Evolutionary conservation across 495 filamentous ascomycete species (phyloP), one percentile per base, ranked within the genome.

Genomic region (Cryomyces antarcticus): DNA sequence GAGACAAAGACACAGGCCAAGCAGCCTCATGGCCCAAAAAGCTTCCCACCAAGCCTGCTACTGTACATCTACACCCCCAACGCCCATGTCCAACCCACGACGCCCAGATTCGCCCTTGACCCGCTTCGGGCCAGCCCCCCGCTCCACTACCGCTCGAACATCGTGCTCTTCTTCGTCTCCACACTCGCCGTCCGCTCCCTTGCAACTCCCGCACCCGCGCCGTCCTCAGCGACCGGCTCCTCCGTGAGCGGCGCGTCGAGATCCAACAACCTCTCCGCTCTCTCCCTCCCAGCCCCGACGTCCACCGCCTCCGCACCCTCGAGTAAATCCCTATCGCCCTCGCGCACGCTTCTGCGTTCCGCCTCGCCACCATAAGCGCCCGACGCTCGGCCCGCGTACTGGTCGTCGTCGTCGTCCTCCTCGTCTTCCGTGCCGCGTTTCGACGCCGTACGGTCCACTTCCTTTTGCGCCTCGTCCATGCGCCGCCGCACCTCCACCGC

Each of bases 381-480:
- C 17, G 17, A 24, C 17, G 17, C 17, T 24, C 17, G 17, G 17
- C 17, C 17, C 17, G 17, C 17, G 17, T 24, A 24, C 3, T 79
- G 79, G 0, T 82, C 81, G 1, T 75, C 76, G 2, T 88, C 83
- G 0, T 86, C 83, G 0, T 87, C 82, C 0, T 82, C 73, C 1
- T 70, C 73, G 10, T 72, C 54, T 4, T 57, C 57, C 7, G 45
- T 69, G 45, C 72, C 73, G 4, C 65, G 63, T 5, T 28, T 30
- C 6, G 39, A 52, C 3, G 77, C 81, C 46, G 80, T 86, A 60
- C 75, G 77, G 56, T 89, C 85, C 39, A 93, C 62, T 46, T 92
- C 84, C 45, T 67, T 70, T 57, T 92, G 84, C 31, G 82, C 85
- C 52, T 95, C 89, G 52, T 97, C 89, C 78, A 96, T 89, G 12